These are phyloP conservation scores for Aureobasidium sp. DNA, from an alignment of 2,329 filamentous ascomycete genomes.

Conservation along the genomic window DNA sequence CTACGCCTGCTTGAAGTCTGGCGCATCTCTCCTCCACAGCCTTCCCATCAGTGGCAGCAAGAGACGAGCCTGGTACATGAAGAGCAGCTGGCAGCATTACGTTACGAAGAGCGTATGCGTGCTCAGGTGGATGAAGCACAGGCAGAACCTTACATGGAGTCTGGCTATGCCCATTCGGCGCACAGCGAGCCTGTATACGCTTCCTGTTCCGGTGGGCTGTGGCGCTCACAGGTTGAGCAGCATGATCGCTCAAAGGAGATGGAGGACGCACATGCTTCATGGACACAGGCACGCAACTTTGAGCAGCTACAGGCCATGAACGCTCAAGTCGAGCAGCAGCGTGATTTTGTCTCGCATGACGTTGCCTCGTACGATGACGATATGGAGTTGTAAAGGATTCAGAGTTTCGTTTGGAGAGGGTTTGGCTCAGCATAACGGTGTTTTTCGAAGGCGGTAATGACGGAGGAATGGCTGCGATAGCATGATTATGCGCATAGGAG, in stretches of 20 bases:
- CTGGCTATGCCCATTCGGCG: background rate
- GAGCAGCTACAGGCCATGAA: slow-evolving; percentile 46
- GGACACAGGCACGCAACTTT: slow-evolving; percentile 47
- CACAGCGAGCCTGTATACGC: slow-evolving; percentile 15
- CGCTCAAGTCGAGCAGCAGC: slow-evolving; percentile 12
- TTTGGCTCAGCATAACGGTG: background rate
- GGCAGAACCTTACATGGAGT: slow-evolving; percentile 8
- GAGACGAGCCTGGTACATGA: slow-evolving; percentile 48
- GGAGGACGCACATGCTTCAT: slow-evolving; percentile 63
- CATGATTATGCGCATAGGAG: background rate
- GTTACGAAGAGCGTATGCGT: slow-evolving; percentile 48
- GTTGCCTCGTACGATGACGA: background rate
- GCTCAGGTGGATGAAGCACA: slow-evolving; percentile 3
- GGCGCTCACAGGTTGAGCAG: slow-evolving; percentile 2
- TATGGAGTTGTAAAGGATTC: slow-evolving; percentile 8
- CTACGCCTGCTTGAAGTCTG: slow-evolving; percentile 74
- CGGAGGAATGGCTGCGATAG: background rate
- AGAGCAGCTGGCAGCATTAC: slow-evolving; percentile 49
- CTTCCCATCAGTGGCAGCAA: slow-evolving; percentile 33
- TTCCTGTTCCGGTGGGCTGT: slow-evolving; percentile 5
- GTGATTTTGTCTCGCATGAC: background rate
- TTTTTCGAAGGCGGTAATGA: background rate
- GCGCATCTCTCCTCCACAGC: slow-evolving; percentile 68
- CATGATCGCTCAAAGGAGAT: slow-evolving; percentile 36
- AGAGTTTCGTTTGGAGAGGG: background rate